Evolutionary conservation across 129 eudicot genomes (phyloP).

Genomic region (Smallanthus sonchifolius): DNA sequence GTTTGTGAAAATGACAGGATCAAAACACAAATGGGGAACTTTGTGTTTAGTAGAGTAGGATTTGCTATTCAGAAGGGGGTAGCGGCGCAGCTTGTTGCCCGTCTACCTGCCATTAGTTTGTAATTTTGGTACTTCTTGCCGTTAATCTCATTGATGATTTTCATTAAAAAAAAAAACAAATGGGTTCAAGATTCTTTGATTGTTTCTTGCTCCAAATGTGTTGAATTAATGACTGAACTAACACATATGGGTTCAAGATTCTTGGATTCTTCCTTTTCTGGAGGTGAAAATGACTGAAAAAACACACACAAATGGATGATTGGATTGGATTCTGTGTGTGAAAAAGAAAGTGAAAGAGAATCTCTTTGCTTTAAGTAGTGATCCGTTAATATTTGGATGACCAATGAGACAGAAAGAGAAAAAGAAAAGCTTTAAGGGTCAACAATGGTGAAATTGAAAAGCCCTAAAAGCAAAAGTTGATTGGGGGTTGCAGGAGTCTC

Average conservation of each 20-base stretch:
- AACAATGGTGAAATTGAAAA: conserved; percentile 34
- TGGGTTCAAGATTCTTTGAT: not conserved
- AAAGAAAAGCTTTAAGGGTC: conserved; percentile 17
- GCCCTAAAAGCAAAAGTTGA: conserved; percentile 38
- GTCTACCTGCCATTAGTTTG: too few relatives aligned
- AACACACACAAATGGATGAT: not conserved
- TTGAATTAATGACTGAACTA: not conserved
- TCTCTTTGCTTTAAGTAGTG: too few relatives aligned
- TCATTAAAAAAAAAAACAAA: too few relatives aligned
- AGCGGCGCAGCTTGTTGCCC: too few relatives aligned
- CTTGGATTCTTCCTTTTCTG: conserved; percentile 1
- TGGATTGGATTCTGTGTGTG: conserved; percentile 30
- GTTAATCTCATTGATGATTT: too few relatives aligned
- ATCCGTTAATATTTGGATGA: too few relatives aligned
- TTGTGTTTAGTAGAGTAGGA: too few relatives aligned
- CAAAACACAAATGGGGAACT: too few relatives aligned
- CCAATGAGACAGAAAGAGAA: conserved; percentile 30
- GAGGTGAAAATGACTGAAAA: not conserved
- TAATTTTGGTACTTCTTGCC: too few relatives aligned
- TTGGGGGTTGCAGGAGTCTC: conserved; percentile 34
- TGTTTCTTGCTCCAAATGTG: not conserved
- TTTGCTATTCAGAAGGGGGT: too few relatives aligned
- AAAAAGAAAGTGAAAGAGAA: conserved; percentile 12
- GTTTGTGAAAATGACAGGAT: too few relatives aligned
- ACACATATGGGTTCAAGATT: not conserved